A percentile compares a stretch with the other conserved stretches of the same genome.
Conservation (phyloP, 225 moss, liverwort and hornwort genomes). For the Asterella californica region DNA sequence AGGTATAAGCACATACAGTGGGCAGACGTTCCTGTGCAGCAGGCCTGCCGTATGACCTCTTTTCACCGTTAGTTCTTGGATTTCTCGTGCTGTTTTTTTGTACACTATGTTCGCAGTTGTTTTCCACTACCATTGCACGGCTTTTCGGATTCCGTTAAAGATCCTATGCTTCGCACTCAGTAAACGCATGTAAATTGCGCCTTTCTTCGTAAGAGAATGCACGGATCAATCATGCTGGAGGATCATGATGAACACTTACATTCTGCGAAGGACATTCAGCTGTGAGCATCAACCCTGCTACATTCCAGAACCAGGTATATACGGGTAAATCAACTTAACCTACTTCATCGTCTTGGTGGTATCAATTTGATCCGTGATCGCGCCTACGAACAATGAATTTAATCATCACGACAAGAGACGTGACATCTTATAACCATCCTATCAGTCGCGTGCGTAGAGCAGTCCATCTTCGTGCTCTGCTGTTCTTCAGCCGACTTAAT, state of each 20-base stretch:
- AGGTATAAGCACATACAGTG: neutral
- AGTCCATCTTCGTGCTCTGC: too few species aligned
- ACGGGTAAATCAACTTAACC: constrained; percentile 15
- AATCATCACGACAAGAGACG: neutral
- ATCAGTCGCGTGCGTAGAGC: neutral
- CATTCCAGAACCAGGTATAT: constrained; percentile 8
- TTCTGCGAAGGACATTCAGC: constrained; percentile 3
- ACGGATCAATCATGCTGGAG: neutral
- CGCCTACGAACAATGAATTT: neutral
- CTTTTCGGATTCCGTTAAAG: neutral
- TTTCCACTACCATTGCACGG: neutral
- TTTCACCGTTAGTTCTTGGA: neutral
- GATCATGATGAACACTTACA: neutral
- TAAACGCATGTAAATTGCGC: neutral
- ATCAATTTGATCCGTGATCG: neutral
- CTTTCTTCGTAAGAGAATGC: neutral
- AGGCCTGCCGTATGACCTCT: neutral
- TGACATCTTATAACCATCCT: neutral
- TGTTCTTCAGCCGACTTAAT: too few species aligned
- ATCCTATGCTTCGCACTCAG: neutral
- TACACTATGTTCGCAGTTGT: neutral
- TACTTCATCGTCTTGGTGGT: constrained; percentile 1
- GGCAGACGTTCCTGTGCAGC: neutral
- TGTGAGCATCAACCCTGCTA: neutral
- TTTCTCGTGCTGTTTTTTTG: too few species aligned